These are phyloP conservation scores for Talaromyces ruber DNA, from an alignment of 495 filamentous ascomycete genomes.

Conservation along the genomic window DNA sequence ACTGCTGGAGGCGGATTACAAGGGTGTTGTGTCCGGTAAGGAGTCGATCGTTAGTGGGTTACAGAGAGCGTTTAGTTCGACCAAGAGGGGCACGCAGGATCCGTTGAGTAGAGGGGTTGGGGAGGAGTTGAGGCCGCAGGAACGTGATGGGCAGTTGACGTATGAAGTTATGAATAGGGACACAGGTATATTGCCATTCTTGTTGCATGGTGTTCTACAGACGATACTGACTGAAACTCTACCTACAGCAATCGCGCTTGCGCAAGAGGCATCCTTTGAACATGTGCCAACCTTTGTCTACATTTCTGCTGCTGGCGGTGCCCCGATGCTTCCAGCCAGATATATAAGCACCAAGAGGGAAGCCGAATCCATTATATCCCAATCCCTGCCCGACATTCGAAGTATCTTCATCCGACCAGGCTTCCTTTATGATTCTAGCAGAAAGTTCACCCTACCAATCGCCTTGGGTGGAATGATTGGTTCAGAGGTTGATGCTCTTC, in stretches of 20 bases:
- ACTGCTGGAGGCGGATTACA: constrained; percentile 96
- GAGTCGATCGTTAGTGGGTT: constrained; percentile 71
- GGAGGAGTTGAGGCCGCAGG: constrained; percentile 52
- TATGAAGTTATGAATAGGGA: constrained; percentile 99
- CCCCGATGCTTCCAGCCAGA: constrained; percentile 69
- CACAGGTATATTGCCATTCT: constrained; percentile 37
- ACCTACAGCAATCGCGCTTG: constrained; percentile 58
- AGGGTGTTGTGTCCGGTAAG: constrained; percentile 74
- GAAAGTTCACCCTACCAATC: constrained; percentile 75
- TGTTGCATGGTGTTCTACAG: background rate
- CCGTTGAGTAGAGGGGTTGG: constrained; percentile 49
- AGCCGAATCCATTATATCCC: constrained; percentile 71
- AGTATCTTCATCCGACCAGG: constrained; percentile 75
- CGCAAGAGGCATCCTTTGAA: constrained; percentile 60
- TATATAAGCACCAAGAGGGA: constrained; percentile 92
- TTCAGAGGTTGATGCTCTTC: constrained; percentile 59
- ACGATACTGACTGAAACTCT: background rate
- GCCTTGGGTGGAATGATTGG: constrained; percentile 63
- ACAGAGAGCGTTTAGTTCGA: constrained; percentile 62
- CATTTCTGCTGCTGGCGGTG: constrained; percentile 80
- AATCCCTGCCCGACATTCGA: constrained; percentile 63
- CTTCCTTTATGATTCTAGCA: constrained; percentile 79
- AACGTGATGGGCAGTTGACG: constrained; percentile 67
- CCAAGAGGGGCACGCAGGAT: constrained; percentile 58
- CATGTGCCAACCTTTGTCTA: constrained; percentile 68